Evolutionary conservation across 1,139 yeast genomes (phyloP).

Genomic region (Magnusiomyces clavatus): DNA sequence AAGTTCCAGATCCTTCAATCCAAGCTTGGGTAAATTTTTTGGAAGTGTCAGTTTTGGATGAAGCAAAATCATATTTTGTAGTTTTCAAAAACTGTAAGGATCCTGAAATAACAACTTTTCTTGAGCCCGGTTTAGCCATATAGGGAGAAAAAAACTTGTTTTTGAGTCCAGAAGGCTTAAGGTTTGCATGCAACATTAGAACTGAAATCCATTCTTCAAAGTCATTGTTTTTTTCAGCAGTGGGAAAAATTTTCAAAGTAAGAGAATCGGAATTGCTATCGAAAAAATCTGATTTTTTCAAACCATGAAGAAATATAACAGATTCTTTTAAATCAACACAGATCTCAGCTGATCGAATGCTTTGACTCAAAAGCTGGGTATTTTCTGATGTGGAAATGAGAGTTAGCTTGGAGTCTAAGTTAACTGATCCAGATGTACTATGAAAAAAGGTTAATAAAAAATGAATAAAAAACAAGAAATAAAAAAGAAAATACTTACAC

Average conservation of each 20-base stretch:
- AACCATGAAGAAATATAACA: no score
- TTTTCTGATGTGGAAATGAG: slow-evolving; percentile 4
- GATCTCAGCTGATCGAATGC: background rate
- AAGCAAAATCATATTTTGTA: no score
- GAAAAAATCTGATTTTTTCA: no score
- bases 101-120: no score
- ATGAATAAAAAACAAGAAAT: background rate
- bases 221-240: background rate
- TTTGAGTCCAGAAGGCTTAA: slow-evolving; percentile 8
- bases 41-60: no score
- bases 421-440: slow-evolving; percentile 6
- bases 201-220: slow-evolving; percentile 8
- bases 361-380: background rate
- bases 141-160: slow-evolving; percentile 6
- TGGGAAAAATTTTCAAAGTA: background rate
- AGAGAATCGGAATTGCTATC: background rate
- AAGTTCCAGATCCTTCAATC: no score
- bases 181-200: slow-evolving; percentile 10
- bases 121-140: no score
- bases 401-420: slow-evolving; percentile 3
- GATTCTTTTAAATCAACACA: no score
- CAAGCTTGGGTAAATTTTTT: no score
- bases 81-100: no score
- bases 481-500: background rate
- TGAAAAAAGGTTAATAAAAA: background rate